Evolutionary conservation across 495 filamentous ascomycete species (phyloP), one percentile per base, ranked within the genome.

Genomic region (Podospora pseudoanserina): DNA sequence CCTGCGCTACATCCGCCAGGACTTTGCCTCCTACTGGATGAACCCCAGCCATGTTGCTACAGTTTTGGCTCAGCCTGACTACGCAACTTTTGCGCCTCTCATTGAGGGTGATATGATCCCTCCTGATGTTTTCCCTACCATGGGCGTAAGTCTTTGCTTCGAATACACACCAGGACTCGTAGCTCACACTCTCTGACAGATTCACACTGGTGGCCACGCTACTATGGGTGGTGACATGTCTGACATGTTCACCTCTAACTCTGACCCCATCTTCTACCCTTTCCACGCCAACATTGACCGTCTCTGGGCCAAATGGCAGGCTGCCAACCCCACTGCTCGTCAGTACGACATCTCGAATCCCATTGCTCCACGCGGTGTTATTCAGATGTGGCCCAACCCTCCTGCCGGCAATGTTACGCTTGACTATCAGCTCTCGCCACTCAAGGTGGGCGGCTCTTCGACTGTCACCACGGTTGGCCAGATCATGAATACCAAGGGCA

Each of bases 231-330:
- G 68, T 6, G 68, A 70, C 34, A 83, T 82, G 0, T 67, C 69
- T 18, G 88, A 89, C 75, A 72, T 86, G 34, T 90, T 80, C 69
- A 79, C 76, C 13, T 85, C 81, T 23, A 84, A 87, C 5, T 85
- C 86, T 11, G 89, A 91, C 66, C 88, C 89, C 11, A 82, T 79
- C 11, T 91, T 92, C 76, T 91, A 79, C 72, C 80, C 87, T n/a
- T 89, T 91, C 75, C 89, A 91, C 73, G 82, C 79, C 32, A 83
- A 85, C 83, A 79, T 91, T 57, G 89, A 91, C 74, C 85, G 86
- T 19, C 44, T 86, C 3, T 91, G 83, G 80, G 88, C 86, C 83
- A 86, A 86, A 11, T 91, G 90, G 89, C 88, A 91, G 78, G 61
- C 60, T 7, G 60, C 16, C 18, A 32, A 62, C 27, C 60, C 60